phyloP scores from a whole-genome alignment of 208 protist genomes.

The Trypanosomatidae sp. region DNA sequence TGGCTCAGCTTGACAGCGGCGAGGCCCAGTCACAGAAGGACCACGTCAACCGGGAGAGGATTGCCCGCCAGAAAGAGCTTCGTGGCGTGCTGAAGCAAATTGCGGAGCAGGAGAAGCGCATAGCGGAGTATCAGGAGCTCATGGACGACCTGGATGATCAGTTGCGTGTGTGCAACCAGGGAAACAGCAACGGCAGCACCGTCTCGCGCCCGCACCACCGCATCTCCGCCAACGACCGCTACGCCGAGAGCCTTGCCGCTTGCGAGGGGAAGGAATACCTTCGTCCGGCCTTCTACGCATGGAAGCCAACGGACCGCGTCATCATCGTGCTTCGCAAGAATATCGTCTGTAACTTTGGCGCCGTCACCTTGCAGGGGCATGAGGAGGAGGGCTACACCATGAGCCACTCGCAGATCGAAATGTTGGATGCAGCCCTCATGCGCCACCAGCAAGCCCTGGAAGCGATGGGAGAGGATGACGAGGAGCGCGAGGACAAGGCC shows the following conservation, averaged over 20 bases:
- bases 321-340: conserved; percentile 76
- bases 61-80: conserved; percentile 57
- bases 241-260: conserved; percentile 70
- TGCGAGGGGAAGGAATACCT: conserved; percentile 77
- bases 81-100: conserved; percentile 74
- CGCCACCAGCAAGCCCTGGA: conserved; percentile 32
- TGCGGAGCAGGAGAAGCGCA: conserved; percentile 65
- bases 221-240: conserved; percentile 36
- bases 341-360: conserved; percentile 61
- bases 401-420: conserved; percentile 53
- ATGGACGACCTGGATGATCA: conserved; percentile 81
- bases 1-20: conserved; percentile 79
- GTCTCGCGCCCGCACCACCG: conserved; percentile 17
- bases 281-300: conserved; percentile 66
- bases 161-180: conserved; percentile 55
- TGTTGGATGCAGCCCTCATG: conserved; percentile 58
- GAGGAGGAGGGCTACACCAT: conserved; percentile 50
- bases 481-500: conserved; percentile 18
- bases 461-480: conserved; percentile 27
- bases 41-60: conserved; percentile 50
- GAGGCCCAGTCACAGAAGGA: conserved; percentile 69
- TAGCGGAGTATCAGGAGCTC: conserved; percentile 71
- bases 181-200: conserved; percentile 23
- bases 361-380: conserved; percentile 31
- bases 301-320: conserved; percentile 71